Base-by-base conservation (phyloP, 768 basidiomycete genomes). In the Clathrus columnatus region DNA sequence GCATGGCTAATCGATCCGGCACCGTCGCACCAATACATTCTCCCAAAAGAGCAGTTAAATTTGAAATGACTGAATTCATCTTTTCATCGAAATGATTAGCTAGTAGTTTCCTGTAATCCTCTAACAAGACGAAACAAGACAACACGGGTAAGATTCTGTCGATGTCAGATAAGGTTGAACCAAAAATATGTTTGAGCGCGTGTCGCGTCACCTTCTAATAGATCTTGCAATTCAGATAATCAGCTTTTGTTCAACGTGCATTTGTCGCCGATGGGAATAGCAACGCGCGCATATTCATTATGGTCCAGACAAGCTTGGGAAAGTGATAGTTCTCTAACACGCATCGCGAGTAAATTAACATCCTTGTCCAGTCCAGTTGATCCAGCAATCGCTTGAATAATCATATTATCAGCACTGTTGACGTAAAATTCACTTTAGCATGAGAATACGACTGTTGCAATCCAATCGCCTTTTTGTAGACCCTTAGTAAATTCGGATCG, bases 331-430 rank as follows among this genome's bases (percentile, higher is more conserved):
- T 98, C 95, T 63, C 95, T 80, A 50, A 96, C 84, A 29, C 95
- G 89, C 95, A 98, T 98, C 18, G 93, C 87, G 69, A 98, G 97
- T 27, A 94, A 83, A 75, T 98, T 98, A 70, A 97, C 92, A 69
- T 95, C 77, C 97, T 98, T 80, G 80, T 98, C 95, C 65, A n/a
- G n/a, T 98, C 95, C 65, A 97, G 86, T 65, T 97, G 94, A 73
- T 98, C 95, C 64, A 96, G 88, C 90, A 67, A 98, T 97, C 57
- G 95, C 95, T 72, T 97, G 95, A 63, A 98, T 98, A 72, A 98
- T 97, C 95, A 98, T 98, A 78, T 98, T 96, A 73, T 96, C 93
- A 55, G 90, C 82, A 50, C 91, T 80, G 76, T 94, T 94, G 53
- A 93, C 91, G 71, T 93, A 94, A 80, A 97, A 73, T 98, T 98